Percentiles rank a stretch among this genome's conserved stretches.
phyloP scores from a whole-genome alignment of 176 grass and related monocot genomes.

The Musa troglodytarum region DNA sequence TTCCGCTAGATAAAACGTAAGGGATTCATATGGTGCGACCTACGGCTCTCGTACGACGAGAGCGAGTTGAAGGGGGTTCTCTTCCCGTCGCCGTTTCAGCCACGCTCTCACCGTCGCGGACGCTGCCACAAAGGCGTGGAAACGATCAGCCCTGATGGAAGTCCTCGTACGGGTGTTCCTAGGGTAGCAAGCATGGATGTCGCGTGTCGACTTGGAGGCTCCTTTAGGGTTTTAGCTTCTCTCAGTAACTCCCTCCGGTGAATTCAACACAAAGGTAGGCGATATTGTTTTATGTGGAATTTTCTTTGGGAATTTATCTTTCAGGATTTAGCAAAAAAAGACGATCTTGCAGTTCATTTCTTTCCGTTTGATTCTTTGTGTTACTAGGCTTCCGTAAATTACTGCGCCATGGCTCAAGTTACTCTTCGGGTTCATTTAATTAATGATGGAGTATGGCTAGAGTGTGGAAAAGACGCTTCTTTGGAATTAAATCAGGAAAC shows the following conservation, averaged over 20 bases:
- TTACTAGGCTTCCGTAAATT: too few relatives aligned
- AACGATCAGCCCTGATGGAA: background rate
- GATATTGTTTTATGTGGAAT: background rate
- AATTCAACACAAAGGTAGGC: background rate
- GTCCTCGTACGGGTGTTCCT: too few relatives aligned
- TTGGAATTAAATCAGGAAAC: background rate
- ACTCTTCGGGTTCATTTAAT: background rate
- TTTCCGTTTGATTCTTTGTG: too few relatives aligned
- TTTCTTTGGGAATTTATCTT: background rate
- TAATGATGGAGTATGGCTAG: background rate
- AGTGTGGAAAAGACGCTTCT: background rate
- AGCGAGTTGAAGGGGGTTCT: too few relatives aligned
- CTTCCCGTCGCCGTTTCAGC: too few relatives aligned
- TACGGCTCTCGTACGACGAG: too few relatives aligned
- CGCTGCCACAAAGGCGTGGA: background rate
- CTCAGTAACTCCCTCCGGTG: background rate
- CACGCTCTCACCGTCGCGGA: too few relatives aligned
- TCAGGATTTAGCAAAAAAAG: too few relatives aligned
- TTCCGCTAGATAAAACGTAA: too few relatives aligned
- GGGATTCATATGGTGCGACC: too few relatives aligned
- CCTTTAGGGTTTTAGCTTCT: background rate
- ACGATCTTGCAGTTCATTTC: too few relatives aligned
- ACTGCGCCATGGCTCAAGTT: background rate
- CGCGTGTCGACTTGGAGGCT: background rate
- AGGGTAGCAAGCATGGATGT: background rate